Base-by-base conservation (phyloP, 129 eudicot species). In the Helianthus annuus region DNA sequence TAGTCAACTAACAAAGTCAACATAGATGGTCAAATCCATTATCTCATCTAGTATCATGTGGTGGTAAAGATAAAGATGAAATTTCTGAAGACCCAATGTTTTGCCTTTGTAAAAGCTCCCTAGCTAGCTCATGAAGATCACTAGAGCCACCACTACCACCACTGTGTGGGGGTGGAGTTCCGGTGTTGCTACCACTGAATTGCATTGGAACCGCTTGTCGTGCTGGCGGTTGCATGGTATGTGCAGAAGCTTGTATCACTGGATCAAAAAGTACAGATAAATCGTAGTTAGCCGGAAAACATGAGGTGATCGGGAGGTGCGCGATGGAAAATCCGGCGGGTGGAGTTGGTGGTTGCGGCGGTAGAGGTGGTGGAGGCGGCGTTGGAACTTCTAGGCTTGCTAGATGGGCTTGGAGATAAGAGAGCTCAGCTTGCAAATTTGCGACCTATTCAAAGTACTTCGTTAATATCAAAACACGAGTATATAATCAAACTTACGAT, bases 321-420 rank as follows among this genome's bases (percentile, higher is more conserved):
- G 80, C 29, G 12, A 89, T 84, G 45, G 96, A 79, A n/a, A 68
- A n/a, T 12, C 74, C 74, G 0, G 83, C 72, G 2, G 82, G 70
- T 0, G 72, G 34, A 65, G 73, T 36, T 24, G 75, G 64, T 9
- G 66, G 52, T 66, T 72, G 87, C 0, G 76, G 81, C 3, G 83
- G 85, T 1, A 84, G 90, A 11, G 87, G 81, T 7, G 83, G 85
- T 1, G 85, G 90, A 11, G 87, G 81, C 14, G 87, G 76, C 68
- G 86, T 73, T 64, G 92, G 90, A 72, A 86, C 75, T 81, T 92
- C 89, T 64, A 89, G 77, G 70, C 89, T 76, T 68, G 96, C 83
- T 1, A 92, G 84, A 78, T 89, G 95, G 72, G 91, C 83, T 85
- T 89, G 96, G 63, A 87, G 69, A 84, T 87, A 92, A 19, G 95